Base-by-base conservation (phyloP, 345 rosid genomes). In the Pelargonium nanum region DNA sequence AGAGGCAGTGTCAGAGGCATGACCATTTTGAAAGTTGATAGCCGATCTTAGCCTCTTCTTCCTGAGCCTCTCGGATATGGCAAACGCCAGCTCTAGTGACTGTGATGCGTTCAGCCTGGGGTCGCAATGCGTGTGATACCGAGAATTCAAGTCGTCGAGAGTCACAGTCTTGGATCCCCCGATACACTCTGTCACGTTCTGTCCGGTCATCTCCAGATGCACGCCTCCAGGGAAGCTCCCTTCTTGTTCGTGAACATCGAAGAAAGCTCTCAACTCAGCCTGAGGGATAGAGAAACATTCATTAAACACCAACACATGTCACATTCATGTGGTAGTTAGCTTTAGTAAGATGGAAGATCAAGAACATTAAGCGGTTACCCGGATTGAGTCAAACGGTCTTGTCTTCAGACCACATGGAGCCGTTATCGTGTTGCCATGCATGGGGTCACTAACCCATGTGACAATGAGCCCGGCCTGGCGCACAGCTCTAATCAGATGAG, bases 351-450 rank as follows among this genome's bases (percentile, higher is more conserved):
- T n/a, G n/a, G n/a, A n/a, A n/a, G n/a, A n/a, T n/a, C n/a, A n/a
- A n/a, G n/a, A n/a, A n/a, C n/a, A n/a, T n/a, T n/a, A n/a, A n/a
- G n/a, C 40, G 22, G 21, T 15, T 62, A 68, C 72, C 72, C 55
- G 62, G 53, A 68, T 68, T 10, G 72, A 50, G 22, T 68, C 72
- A 3, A 68, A 68, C 48, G 72, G 24, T 21, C 72, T 66, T n/a
- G 72, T 68, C 51, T 68, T 68, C 15, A 68, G 72, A 4, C 72
- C 72, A 1, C 72, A 68, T 21, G 72, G 72, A 1, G 72, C 72
- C 57, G 45, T 68, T 15, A 73, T 77, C 57, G 80, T 77, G 72
- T 77, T 77, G 62, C 80, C 80, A 22, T 77, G 80, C 80, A 67
- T 67, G 17, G 70, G 70, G 24, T 67, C 70, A 20, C 72, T 55